Evolutionary conservation across 176 grass and related monocot species (phyloP).

Genomic region (Ananas comosus): DNA sequence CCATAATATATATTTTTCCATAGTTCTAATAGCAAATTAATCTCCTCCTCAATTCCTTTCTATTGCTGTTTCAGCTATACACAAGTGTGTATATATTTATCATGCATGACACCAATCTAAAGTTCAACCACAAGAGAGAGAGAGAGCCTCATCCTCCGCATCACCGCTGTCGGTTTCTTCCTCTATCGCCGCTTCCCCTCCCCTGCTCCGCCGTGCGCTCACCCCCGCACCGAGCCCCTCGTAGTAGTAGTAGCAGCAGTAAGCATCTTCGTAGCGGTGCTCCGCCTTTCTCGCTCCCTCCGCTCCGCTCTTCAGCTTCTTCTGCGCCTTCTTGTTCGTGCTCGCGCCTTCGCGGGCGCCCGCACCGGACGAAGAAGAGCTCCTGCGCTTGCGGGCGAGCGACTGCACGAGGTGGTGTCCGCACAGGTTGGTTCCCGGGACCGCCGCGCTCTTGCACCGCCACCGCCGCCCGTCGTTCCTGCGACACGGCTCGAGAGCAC

Average conservation of each 20-base stretch:
- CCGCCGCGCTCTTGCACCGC: conserved; percentile 32
- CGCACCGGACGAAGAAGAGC: not conserved
- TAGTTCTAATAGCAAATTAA: not conserved
- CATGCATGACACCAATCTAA: not conserved
- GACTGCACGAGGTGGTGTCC: conserved; percentile 31
- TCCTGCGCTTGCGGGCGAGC: conserved; percentile 19
- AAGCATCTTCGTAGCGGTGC: not conserved
- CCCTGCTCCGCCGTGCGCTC: not conserved
- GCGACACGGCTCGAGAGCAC: conserved; percentile 6
- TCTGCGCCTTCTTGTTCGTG: not conserved
- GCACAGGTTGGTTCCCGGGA: conserved; percentile 28
- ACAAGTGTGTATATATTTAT: not conserved
- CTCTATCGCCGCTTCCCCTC: not conserved
- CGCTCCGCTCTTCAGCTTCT: not conserved
- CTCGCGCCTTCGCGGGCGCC: not conserved
- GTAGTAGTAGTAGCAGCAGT: not conserved
- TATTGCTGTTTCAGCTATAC: not conserved
- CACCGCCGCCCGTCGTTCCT: conserved; percentile 48
- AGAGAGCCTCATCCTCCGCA: not conserved
- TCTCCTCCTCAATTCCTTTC: not conserved
- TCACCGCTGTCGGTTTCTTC: not conserved
- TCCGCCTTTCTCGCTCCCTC: not conserved
- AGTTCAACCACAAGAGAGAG: not conserved
- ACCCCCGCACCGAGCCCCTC: not conserved
- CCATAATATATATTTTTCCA: no score